phyloP scores from a whole-genome alignment of 495 filamentous ascomycete species.

The Lentithecium fluviatile region DNA sequence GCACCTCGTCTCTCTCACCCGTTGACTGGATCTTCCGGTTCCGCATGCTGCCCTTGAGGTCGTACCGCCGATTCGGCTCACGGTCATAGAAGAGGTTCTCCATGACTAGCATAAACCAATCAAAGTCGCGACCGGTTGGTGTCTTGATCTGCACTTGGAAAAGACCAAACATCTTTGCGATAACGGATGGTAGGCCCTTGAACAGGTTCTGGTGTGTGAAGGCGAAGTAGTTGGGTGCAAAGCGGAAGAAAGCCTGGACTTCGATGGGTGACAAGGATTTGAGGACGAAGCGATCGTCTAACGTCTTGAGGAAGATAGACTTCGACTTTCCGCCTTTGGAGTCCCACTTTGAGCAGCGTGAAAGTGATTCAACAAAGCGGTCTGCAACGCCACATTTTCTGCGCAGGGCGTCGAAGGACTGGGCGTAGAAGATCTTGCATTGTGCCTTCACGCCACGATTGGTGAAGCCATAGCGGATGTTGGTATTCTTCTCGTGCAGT shows the following conservation, averaged over 20 bases:
- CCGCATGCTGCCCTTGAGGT: conserved; percentile 97
- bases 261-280: conserved; percentile 88
- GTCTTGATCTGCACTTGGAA: conserved; percentile 98
- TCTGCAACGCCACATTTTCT: conserved; percentile 89
- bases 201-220: conserved; percentile 96
- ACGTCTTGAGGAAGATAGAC: conserved; percentile 94
- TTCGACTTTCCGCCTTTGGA: conserved; percentile 98
- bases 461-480: conserved; percentile 90
- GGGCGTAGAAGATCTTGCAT: conserved; percentile 96
- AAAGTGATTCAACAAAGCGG: conserved; percentile 91
- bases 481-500: conserved; percentile 77
- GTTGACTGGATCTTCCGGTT: conserved; percentile 95
- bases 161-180: conserved; percentile 99
- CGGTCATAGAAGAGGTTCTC: conserved; percentile 99
- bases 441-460: conserved; percentile 90
- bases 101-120: conserved; percentile 92
- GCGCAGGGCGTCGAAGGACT: conserved; percentile 94
- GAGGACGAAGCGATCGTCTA: conserved; percentile 90
- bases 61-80: conserved; percentile 78
- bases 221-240: conserved; percentile 94
- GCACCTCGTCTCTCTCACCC: conserved; percentile 91
- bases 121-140: conserved; percentile 86
- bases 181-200: conserved; percentile 92
- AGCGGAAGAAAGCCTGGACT: conserved; percentile 88
- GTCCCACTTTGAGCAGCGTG: conserved; percentile 95